phyloP scores from a whole-genome alignment of 192 early-diverging fungal genomes.

The Spizellomyces punctatus region DNA sequence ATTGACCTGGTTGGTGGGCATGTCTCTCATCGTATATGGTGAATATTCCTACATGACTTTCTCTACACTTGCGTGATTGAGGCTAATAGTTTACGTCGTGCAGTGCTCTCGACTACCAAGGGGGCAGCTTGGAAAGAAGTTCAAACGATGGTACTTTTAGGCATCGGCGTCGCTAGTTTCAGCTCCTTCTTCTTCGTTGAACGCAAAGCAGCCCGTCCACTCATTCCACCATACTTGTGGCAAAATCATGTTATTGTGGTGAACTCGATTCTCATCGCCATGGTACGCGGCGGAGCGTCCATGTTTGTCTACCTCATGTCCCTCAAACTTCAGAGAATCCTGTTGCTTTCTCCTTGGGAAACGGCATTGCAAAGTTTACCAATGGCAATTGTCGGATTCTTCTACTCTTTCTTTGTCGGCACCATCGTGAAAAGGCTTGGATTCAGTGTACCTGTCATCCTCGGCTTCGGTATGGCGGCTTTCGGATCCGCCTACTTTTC shows the following conservation, averaged over 20 bases:
- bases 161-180: too few species aligned
- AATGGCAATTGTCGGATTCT: conserved; percentile 3
- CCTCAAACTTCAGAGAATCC: conserved; percentile 1
- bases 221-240: too few species aligned
- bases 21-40: conserved; percentile 12
- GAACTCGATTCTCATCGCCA: too few species aligned
- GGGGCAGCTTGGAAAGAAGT: too few species aligned
- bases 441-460: background rate
- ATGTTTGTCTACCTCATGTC: conserved; percentile 14
- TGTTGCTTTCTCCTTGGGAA: background rate
- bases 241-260: too few species aligned
- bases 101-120: too few species aligned
- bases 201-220: too few species aligned
- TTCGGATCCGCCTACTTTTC: background rate
- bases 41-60: background rate
- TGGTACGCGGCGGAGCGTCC: conserved; percentile 1
- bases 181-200: too few species aligned
- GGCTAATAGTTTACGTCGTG: background rate
- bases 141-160: too few species aligned
- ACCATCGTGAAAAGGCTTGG: background rate
- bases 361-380: conserved; percentile 6
- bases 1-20: conserved; percentile 5
- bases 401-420: conserved; percentile 10
- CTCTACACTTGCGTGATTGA: too few species aligned
- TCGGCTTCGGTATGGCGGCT: conserved; percentile 1